Base-by-base conservation (phyloP, 2,329 filamentous ascomycete species). In the Colletotrichum ledebouriae region DNA sequence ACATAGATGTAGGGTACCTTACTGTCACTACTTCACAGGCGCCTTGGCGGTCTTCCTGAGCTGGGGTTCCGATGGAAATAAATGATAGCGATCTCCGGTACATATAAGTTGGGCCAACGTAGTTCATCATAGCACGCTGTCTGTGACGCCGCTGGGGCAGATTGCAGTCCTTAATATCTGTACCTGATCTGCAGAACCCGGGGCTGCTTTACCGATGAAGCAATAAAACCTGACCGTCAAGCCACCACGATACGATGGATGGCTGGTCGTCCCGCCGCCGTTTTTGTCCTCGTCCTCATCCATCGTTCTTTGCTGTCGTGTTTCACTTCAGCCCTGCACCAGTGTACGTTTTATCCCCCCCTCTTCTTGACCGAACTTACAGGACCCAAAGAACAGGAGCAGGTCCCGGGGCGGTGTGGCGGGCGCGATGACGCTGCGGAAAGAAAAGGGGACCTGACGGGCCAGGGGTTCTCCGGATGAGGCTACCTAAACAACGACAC, bases 401-500 rank as follows among this genome's bases (percentile, higher is more conserved):
- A 53, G 34, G 20, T 33, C 47, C 20, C 47, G 39, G 33, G 53
- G 50, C 59, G 52, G 42, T 62, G 63, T 66, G 58, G 58, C 63
- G 62, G 58, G n/a, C 29, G 1, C n/a, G 42, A 52, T 42, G 47
- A 56, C 58, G 61, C 41, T 55, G 49, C 55, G 56, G 61, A 13
- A 25, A 20, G 2, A 65, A 59, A 62, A 39, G 22, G 50, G 39
- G n/a, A 34, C 59, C 49, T 56, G 50, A 42, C 47, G 39, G 41
- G 25, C 44, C 34, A 53, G 56, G 65, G 60, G 61, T 41, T 34
- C 33, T 33, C 53, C 55, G 55, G 55, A 68, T 68, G 61, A 68
- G 65, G 65, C 65, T 68, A 29, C 6, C 29, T 29, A 68, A 65
- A 59, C 47, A 63, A 59, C 55, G 39, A 65, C 63, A 52, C 60